Conservation (phyloP, 371 early-diverging fungal genomes). For the Mortierella sp. region DNA sequence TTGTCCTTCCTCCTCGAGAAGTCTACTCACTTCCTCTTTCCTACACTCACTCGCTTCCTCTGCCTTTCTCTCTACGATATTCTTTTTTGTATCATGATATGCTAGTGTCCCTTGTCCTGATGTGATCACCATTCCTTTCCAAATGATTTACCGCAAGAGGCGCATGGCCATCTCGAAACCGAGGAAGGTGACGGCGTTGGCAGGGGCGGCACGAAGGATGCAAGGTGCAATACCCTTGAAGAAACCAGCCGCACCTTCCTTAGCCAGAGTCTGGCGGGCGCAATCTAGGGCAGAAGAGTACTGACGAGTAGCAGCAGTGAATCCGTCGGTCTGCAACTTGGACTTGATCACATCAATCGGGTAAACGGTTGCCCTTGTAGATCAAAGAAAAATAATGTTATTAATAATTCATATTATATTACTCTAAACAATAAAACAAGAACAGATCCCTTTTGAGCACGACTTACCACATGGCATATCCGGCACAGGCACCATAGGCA, state of each 20-base stretch:
- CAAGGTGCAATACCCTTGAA: constrained; percentile 90
- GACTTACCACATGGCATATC: constrained; percentile 82
- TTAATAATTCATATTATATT: no score
- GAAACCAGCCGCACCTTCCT: constrained; percentile 81
- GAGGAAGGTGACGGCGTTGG: constrained; percentile 86
- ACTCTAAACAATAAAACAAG: not conserved
- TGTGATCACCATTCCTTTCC: no score
- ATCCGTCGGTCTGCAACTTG: constrained; percentile 83
- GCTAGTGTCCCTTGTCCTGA: no score
- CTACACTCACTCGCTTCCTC: no score
- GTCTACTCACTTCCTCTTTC: no score
- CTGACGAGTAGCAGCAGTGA: constrained; percentile 64
- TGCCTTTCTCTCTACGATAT: no score
- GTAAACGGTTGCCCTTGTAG: constrained; percentile 66
- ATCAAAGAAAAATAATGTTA: constrained; percentile 4
- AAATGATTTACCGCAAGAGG: constrained; percentile 44
- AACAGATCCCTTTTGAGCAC: not conserved
- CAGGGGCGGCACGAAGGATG: constrained; percentile 89
- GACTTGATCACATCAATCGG: constrained; percentile 86
- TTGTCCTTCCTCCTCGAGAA: no score
- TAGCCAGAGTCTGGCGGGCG: constrained; percentile 69
- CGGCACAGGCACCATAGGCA: constrained; percentile 79
- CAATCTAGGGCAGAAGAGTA: constrained; percentile 75
- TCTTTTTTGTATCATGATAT: no score
- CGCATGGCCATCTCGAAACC: constrained; percentile 69